Conservation (phyloP, 805 yeast species). For the Priceomyces fermenticarens region DNA sequence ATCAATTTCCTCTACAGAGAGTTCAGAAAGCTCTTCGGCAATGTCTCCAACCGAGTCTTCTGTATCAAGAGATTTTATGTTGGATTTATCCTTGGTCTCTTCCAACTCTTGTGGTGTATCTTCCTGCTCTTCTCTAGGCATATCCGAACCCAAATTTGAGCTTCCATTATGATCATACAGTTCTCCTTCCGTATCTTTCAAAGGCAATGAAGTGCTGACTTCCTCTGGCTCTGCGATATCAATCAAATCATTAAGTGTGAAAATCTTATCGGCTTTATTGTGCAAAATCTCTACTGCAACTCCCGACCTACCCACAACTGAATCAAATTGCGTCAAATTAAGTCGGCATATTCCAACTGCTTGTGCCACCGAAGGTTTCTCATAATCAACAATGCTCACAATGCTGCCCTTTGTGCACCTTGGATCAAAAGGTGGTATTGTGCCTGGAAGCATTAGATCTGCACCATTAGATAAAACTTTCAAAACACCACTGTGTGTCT, state of each 20-base stretch:
- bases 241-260: constrained; percentile 45
- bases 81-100: not conserved
- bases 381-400: constrained; percentile 68
- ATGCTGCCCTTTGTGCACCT: constrained; percentile 49
- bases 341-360: constrained; percentile 68
- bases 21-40: constrained; percentile 35
- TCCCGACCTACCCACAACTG: constrained; percentile 66
- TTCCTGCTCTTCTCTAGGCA: not conserved
- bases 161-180: not conserved
- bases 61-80: not conserved
- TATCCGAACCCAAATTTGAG: not conserved
- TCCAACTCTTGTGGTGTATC: not conserved
- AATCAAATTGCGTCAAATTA: constrained; percentile 42
- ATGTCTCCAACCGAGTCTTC: constrained; percentile 17
- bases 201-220: constrained; percentile 38
- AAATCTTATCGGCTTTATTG: constrained; percentile 62
- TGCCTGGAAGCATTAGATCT: constrained; percentile 74
- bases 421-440: constrained; percentile 55
- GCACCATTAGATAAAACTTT: constrained; percentile 77
- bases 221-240: constrained; percentile 29
- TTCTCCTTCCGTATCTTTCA: constrained; percentile 13
- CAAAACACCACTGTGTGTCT: constrained; percentile 73
- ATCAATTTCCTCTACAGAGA: constrained; percentile 68
- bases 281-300: constrained; percentile 77
- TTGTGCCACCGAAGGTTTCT: constrained; percentile 57